Evolutionary conservation across 2,329 filamentous ascomycete genomes (phyloP).

Genomic region (Pleochaeta shiraiana): DNA sequence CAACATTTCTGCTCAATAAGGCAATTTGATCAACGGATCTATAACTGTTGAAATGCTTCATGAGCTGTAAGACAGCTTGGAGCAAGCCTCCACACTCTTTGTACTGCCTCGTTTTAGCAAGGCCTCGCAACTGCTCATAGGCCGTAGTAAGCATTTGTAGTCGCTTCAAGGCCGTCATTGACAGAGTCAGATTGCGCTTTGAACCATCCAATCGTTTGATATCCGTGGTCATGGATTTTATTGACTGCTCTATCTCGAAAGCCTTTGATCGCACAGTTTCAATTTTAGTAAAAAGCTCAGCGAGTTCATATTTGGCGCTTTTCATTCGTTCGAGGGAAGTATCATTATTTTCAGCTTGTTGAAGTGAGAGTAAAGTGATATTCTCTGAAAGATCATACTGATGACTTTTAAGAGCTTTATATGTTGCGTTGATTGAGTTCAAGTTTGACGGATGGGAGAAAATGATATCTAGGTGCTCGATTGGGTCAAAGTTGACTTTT

Average conservation of each 20-base stretch:
- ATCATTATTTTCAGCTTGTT: slow-evolving; percentile 66
- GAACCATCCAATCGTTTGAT: slow-evolving; percentile 95
- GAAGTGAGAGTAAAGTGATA: slow-evolving; percentile 47
- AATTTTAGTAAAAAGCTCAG: slow-evolving; percentile 81
- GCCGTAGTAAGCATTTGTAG: slow-evolving; percentile 98
- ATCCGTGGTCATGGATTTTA: slow-evolving; percentile 96
- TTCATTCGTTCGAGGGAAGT: slow-evolving; percentile 84
- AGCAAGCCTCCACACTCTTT: slow-evolving; percentile 83
- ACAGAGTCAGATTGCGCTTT: slow-evolving; percentile 87
- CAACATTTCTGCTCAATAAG: slow-evolving; percentile 73
- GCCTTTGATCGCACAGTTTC: slow-evolving; percentile 79
- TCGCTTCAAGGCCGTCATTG: slow-evolving; percentile 93
- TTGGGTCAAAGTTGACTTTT: slow-evolving; percentile 67
- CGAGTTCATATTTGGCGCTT: slow-evolving; percentile 72
- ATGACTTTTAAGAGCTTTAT: slow-evolving; percentile 48
- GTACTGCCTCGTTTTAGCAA: slow-evolving; percentile 77
- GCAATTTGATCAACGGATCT: slow-evolving; percentile 97
- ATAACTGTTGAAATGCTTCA: slow-evolving; percentile 98
- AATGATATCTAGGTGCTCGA: slow-evolving; percentile 79
- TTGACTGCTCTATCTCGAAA: slow-evolving; percentile 80
- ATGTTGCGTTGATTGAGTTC: slow-evolving; percentile 51
- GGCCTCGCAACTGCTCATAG: slow-evolving; percentile 80
- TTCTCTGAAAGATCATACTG: slow-evolving; percentile 65
- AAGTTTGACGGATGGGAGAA: slow-evolving; percentile 81
- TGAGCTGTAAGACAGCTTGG: slow-evolving; percentile 89